Conservation (phyloP, 768 basidiomycete genomes). For the Tylopilus cervinicoccineus region DNA sequence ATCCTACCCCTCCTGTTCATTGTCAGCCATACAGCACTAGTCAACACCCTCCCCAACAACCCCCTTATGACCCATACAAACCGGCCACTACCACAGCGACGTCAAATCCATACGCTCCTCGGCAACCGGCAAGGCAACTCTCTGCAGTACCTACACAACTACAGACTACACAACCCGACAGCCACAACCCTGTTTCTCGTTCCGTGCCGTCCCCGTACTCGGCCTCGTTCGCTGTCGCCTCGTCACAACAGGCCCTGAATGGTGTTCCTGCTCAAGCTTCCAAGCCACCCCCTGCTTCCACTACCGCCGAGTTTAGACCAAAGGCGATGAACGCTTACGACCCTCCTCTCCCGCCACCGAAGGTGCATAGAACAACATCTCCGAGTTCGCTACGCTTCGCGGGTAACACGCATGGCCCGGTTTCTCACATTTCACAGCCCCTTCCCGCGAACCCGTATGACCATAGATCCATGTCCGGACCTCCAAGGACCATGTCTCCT, state of each 20-base stretch:
- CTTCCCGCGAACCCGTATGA: conserved; percentile 19
- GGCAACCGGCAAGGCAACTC: conserved; percentile 10
- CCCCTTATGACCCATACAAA: conserved; percentile 36
- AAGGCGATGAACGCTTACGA: conserved; percentile 73
- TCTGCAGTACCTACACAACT: conserved; percentile 16
- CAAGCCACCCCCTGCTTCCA: conserved; percentile 32
- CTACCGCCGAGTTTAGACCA: conserved; percentile 52
- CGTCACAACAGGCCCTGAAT: conserved; percentile 17
- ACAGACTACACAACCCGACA: conserved; percentile 32
- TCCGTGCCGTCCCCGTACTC: conserved; percentile 27
- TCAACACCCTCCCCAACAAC: conserved; percentile 15
- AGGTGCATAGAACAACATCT: conserved; percentile 27
- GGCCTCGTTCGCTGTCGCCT: conserved; percentile 10
- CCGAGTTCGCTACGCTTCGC: conserved; percentile 23
- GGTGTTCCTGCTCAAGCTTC: conserved; percentile 28
- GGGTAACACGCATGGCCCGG: conserved; percentile 12
- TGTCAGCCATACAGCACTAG: conserved; percentile 14
- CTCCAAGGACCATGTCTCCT: conserved; percentile 32
- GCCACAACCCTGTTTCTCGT: conserved; percentile 21
- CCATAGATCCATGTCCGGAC: conserved; percentile 11
- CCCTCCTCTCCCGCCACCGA: conserved; percentile 61
- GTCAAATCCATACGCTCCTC: conserved; percentile 22
- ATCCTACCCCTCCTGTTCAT: conserved; percentile 14
- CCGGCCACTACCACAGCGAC: conserved; percentile 16
- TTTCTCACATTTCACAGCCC: conserved; percentile 8